Evolutionary conservation across 768 basidiomycete species (phyloP), one percentile per base, ranked within the genome.

Genomic region (Leccinum barrowsii): DNA sequence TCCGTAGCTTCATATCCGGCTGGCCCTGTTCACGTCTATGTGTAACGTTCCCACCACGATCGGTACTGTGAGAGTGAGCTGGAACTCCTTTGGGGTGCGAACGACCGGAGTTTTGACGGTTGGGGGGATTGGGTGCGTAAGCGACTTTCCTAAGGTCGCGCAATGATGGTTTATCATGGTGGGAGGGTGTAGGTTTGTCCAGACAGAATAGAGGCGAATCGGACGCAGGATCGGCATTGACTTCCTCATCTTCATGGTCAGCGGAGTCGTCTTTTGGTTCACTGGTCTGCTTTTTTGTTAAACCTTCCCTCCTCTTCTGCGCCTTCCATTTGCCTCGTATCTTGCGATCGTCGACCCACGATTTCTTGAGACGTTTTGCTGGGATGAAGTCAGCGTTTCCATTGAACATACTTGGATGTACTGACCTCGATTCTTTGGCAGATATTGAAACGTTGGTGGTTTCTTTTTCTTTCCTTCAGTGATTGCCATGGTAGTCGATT

Each of bases 1-100:
- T 95, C 52, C 92, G 85, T 51, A 89, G 73, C 66, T 87, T 89
- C 93, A 96, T 94, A 68, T 83, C 78, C n/a, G 85, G 85, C 65
- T 85, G 84, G 4, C 82, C 76, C 28, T 71, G 63, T 12, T 69
- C 71, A 12, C 62, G 63, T n/a, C 65, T 60, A 21, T 17, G 34
- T 22, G 58, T 71, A 62, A 59, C 67, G 65, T 44, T 78, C 75
- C 62, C 69, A 73, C 57, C 53, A 32, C 59, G 54, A 57, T 59
- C 67, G 50, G 55, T 55, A 65, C 21, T 21, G 21, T 55, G 64
- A 57, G 48, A 32, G 59, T 58, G 55, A 35, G 46, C 15, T 7
- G 49, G 21, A 40, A 11, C 13, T 54, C 71, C 61, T 66, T 68
- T 68, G 63, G 67, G 74, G 59, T 64, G 65, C 35, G 76, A 65